Conservation (phyloP, 176 grass and related monocot genomes). For the Metroxylon sagu region DNA sequence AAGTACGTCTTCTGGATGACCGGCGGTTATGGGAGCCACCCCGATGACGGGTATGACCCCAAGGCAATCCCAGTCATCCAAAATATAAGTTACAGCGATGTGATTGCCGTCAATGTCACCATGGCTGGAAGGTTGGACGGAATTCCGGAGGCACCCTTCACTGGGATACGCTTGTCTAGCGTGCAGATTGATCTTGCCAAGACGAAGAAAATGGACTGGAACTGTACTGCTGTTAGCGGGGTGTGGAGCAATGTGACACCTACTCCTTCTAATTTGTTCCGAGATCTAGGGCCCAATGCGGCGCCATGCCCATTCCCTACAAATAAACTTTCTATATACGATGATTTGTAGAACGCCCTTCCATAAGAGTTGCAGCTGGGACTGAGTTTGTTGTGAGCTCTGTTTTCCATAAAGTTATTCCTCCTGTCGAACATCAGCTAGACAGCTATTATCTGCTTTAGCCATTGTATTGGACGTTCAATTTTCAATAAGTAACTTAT, state of each 20-base stretch:
- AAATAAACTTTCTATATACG: no score
- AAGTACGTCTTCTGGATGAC: conserved; percentile 99
- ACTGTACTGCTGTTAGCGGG: conserved; percentile 73
- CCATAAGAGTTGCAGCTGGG: neutral
- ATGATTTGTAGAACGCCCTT: no score
- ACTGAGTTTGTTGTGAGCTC: no score
- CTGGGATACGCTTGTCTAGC: conserved; percentile 89
- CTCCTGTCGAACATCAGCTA: no score
- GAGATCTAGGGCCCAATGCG: conserved; percentile 5
- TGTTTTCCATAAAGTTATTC: no score
- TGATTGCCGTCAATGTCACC: conserved; percentile 80
- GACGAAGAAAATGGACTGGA: conserved; percentile 66
- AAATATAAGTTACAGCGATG: conserved; percentile 66
- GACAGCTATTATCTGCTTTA: no score
- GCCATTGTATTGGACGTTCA: no score
- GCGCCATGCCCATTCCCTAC: conserved; percentile 51
- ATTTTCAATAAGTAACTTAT: no score
- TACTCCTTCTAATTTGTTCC: conserved; percentile 42
- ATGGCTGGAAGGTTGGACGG: conserved; percentile 80
- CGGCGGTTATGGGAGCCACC: conserved; percentile 83
- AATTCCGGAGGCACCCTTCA: conserved; percentile 61
- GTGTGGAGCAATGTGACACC: conserved; percentile 39
- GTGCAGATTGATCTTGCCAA: conserved; percentile 29
- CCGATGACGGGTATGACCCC: conserved; percentile 63
- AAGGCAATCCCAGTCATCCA: conserved; percentile 45